Evolutionary conservation across 2,329 filamentous ascomycete genomes (phyloP).

Genomic region (Nectriaceae sp.): DNA sequence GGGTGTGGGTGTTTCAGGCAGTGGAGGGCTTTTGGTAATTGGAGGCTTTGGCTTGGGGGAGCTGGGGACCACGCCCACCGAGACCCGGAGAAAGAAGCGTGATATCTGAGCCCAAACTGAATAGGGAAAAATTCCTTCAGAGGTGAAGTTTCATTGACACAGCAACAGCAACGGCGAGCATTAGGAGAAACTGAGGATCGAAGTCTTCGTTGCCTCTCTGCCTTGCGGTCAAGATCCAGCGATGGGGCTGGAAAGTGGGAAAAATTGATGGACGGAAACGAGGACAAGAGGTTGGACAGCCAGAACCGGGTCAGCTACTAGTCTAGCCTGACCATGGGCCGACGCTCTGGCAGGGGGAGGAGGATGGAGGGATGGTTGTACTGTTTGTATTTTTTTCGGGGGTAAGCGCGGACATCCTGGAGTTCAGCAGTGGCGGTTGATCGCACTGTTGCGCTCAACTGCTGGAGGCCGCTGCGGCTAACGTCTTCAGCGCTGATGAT

Average conservation of each 20-base stretch:
- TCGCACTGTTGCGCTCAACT: not conserved
- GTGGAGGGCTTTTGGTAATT: constrained; percentile 1
- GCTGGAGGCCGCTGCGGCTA: not conserved
- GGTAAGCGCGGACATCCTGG: not conserved
- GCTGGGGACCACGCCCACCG: not conserved
- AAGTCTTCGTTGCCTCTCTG: not conserved
- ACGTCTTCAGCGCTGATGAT: not conserved
- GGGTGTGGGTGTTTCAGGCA: constrained; percentile 3
- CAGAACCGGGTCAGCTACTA: not conserved
- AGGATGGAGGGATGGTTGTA: not conserved
- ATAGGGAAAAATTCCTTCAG: not conserved
- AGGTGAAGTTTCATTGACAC: not conserved
- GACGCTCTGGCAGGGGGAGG: not conserved
- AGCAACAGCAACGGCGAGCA: not conserved
- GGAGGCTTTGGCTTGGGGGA: not conserved
- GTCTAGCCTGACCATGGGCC: not conserved
- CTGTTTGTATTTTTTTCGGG: not conserved
- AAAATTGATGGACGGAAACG: not conserved
- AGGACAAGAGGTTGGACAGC: not conserved
- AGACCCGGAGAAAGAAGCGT: not conserved
- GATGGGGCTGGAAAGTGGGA: constrained; percentile 1
- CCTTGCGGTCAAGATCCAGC: too few species aligned
- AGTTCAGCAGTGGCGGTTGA: not conserved
- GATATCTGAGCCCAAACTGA: not conserved
- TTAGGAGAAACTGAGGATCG: not conserved